Base-by-base conservation (phyloP, 176 grass and related monocot species). In the Eleusine coracana region DNA sequence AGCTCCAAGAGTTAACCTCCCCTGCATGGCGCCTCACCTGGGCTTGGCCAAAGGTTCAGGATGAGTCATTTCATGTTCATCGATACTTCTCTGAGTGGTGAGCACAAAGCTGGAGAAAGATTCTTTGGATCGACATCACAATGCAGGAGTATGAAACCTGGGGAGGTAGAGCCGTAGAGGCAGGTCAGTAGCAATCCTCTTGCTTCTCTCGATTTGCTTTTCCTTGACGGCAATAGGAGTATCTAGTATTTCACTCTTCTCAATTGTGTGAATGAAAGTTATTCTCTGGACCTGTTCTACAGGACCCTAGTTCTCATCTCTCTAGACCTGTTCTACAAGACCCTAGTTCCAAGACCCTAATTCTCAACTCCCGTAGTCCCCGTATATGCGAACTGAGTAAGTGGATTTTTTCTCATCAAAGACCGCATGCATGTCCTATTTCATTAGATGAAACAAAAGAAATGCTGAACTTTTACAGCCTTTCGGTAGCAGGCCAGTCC, bases 1-100 rank as follows among this genome's bases (percentile, higher is more conserved):
- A 91, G 87, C 54, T 77, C 73, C 66, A 75, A 63, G 80, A 88
- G 68, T 81, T 96, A 79, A 80, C 93, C 93, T 96, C 86, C 93
- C 90, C 90, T 89, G 89, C 89, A 92, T 96, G 83, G 74, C 66
- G 52, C 93, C 93, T 89, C 75, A 67, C 86, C 88, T 75, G 51
- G 61, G 23, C 56, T 68, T 41, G 59, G 83, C 86, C 90, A 74
- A 86, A 86, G 84, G 80, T 81, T 92, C 80, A 80, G 12, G 29
- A 80, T 37, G 70, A 65, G 87, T 87, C 84, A 66, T 84, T 83
- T 92, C 84, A 80, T 81, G 70, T 71, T 71, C 54, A 81, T 78
- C 48, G 73, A 86, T 92, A 82, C 86, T 89, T 83, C 83, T 90
- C 62, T 88, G 65, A 85, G 67, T 88, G 90, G 78, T 85, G 86